A percentile compares a stretch with the other conserved stretches of the same genome.
These are phyloP conservation scores for Steccherinum ochraceum DNA, from an alignment of 768 basidiomycete genomes.

Conservation along the genomic window DNA sequence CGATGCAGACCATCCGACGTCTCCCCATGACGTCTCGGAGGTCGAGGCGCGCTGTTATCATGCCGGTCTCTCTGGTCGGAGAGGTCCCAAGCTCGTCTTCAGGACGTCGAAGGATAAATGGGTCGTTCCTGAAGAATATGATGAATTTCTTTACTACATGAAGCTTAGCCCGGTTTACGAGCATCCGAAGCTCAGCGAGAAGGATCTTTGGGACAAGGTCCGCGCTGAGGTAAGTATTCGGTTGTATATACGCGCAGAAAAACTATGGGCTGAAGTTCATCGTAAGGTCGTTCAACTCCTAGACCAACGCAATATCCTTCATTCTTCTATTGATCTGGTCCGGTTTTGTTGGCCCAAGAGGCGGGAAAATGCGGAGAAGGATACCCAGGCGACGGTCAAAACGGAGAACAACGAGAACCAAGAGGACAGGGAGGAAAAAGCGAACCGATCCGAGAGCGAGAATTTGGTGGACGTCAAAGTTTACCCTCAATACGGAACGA, in stretches of 20 bases:
- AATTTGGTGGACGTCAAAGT: too few species aligned
- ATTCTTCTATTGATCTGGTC: conserved; percentile 12
- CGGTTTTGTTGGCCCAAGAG: conserved; percentile 12
- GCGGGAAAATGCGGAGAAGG: too few species aligned
- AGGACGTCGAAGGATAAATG: conserved; percentile 15
- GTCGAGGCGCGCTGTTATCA: conserved; percentile 18
- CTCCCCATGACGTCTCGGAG: conserved; percentile 14
- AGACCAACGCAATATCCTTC: conserved; percentile 4
- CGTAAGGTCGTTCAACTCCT: conserved; percentile 12
- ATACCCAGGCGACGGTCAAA: conserved; percentile 4
- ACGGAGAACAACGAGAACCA: too few species aligned
- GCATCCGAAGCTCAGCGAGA: conserved; percentile 10
- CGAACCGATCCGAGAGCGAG: too few species aligned
- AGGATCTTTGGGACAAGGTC: conserved; percentile 15
- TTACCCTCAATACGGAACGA: too few species aligned
- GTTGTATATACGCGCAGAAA: conserved; percentile 16
- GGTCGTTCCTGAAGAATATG: conserved; percentile 13
- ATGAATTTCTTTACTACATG: conserved; percentile 14
- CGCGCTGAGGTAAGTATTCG: conserved; percentile 16
- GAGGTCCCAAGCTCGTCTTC: conserved; percentile 17
- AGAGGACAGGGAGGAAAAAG: too few species aligned
- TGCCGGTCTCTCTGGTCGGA: conserved; percentile 9
- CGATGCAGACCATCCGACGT: too few species aligned
- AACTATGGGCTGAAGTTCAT: conserved; percentile 10
- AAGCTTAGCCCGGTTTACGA: conserved; percentile 15